Percentiles rank a stretch among this genome's conserved stretches.
Evolutionary conservation across 2,329 filamentous ascomycete species (phyloP).

Genomic region (Ophiostoma sp.): DNA sequence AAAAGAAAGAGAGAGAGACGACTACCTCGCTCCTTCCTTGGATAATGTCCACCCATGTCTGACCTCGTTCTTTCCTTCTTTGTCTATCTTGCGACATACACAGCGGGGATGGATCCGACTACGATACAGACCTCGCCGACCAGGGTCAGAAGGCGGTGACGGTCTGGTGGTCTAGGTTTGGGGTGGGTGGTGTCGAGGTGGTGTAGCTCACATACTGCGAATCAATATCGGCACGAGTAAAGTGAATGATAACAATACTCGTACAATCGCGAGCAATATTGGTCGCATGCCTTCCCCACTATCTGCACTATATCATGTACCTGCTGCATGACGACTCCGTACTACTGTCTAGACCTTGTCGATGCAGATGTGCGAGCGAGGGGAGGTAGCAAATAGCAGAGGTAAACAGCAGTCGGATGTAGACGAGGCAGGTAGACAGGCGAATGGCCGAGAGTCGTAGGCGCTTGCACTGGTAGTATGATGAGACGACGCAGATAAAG

Average conservation of each 20-base stretch:
- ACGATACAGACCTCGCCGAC: not conserved
- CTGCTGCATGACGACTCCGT: constrained; percentile 4
- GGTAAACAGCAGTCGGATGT: not conserved
- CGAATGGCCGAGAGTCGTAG: not conserved
- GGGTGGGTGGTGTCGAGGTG: not conserved
- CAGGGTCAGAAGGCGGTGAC: constrained; percentile 8
- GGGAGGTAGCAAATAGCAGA: not conserved
- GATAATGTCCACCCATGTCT: constrained; percentile 1
- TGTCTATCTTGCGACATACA: constrained; percentile 2
- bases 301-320: not conserved
- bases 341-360: not conserved
- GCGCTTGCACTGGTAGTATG: not conserved
- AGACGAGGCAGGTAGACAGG: not conserved
- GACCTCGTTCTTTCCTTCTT: not conserved
- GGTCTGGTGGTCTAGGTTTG: not conserved
- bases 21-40: constrained; percentile 4
- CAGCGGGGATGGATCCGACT: constrained; percentile 2
- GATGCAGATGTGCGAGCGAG: not conserved
- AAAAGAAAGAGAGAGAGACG: not conserved
- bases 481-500: not conserved
- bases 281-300: not conserved
- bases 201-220: constrained; percentile 9
- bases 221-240: not conserved
- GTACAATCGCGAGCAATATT: not conserved
- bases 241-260: not conserved